Percentiles rank a stretch among this genome's conserved stretches.
phyloP scores from a whole-genome alignment of 805 yeast genomes.

The Pichia deserticola region DNA sequence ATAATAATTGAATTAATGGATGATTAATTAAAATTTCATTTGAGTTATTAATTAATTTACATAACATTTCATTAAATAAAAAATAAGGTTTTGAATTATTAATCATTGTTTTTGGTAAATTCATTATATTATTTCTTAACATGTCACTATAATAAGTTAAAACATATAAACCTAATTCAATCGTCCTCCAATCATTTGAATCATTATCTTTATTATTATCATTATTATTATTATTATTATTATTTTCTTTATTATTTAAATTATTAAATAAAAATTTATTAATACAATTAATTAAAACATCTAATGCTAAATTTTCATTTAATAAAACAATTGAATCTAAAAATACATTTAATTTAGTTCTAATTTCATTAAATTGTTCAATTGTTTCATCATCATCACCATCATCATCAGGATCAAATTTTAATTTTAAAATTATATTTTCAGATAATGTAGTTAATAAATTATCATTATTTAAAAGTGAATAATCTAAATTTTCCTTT shows the following conservation, averaged over 20 bases:
- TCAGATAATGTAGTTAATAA: slow-evolving; percentile 57
- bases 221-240: not conserved
- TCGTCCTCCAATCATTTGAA: slow-evolving; percentile 59
- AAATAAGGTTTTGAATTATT: slow-evolving; percentile 57
- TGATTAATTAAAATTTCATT: slow-evolving; percentile 47
- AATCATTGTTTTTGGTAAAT: slow-evolving; percentile 58
- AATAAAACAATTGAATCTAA: slow-evolving; percentile 71
- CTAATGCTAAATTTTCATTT: slow-evolving; percentile 30
- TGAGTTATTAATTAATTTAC: slow-evolving; percentile 33
- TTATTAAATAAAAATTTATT: slow-evolving; percentile 30
- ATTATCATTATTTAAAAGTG: slow-evolving; percentile 31
- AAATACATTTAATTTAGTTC: slow-evolving; percentile 64
- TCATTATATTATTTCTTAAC: slow-evolving; percentile 68
- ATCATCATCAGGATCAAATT: slow-evolving; percentile 57
- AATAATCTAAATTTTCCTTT: slow-evolving; percentile 27
- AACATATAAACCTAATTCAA: slow-evolving; percentile 84
- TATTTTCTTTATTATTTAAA: not conserved
- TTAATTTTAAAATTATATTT: slow-evolving; percentile 70
- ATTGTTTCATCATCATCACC: slow-evolving; percentile 63
- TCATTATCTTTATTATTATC: slow-evolving; percentile 1
- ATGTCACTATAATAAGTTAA: slow-evolving; percentile 73
- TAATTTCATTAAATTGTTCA: slow-evolving; percentile 72
- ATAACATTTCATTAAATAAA: slow-evolving; percentile 54
- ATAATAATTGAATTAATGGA: slow-evolving; percentile 72
- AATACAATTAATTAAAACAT: slow-evolving; percentile 39